Evolutionary conservation across 768 basidiomycete genomes (phyloP), one percentile per base, ranked within the genome.

Genomic region (Agaricus sinodeliciosus): DNA sequence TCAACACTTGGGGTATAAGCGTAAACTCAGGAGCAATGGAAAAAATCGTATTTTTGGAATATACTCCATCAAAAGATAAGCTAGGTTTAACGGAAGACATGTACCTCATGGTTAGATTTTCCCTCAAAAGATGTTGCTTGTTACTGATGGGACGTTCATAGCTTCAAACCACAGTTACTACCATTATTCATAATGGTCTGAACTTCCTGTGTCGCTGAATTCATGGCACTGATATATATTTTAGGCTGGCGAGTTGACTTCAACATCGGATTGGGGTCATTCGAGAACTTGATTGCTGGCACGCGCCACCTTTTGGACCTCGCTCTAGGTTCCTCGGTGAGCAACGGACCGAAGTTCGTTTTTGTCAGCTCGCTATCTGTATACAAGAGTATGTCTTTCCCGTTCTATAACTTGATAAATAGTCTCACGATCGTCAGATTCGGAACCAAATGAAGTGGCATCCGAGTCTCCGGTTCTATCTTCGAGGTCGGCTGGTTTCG

Each of bases 131-230:
- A 22, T 4, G 8, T 43, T 18, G 26, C 16, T 22, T 26, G 42
- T 12, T 11, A 12, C 9, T 43, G 18, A 43, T 9, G 26, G 4
- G 16, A 5, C 6, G 12, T 39, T 13, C 12, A 39, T 67, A 70
- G 59, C 44, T 62, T 39, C 48, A 26, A 27, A 26, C 4, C 11
- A 49, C 36, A 26, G 36, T 49, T 26, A 49, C 48, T 8, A 40
- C 36, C n/a, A 40, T 49, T 3, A 27, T 49, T 49, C 48, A 49
- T 19, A 40, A 27, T 22, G 36, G 48, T 40, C 19, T 25, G 37
- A 27, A 4, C 2, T 40, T 18, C 4, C 39, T 4, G 26, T 25
- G n/a, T 9, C 13, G 18, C 4, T 15, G 16, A 19, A 13, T 19
- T n/a, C 13, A 6, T 3, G 15, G 16, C 7, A 25, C 12, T n/a